These are phyloP conservation scores for Phytophthora melonis DNA, from an alignment of 352 stramenopile genomes.

Conservation along the genomic window DNA sequence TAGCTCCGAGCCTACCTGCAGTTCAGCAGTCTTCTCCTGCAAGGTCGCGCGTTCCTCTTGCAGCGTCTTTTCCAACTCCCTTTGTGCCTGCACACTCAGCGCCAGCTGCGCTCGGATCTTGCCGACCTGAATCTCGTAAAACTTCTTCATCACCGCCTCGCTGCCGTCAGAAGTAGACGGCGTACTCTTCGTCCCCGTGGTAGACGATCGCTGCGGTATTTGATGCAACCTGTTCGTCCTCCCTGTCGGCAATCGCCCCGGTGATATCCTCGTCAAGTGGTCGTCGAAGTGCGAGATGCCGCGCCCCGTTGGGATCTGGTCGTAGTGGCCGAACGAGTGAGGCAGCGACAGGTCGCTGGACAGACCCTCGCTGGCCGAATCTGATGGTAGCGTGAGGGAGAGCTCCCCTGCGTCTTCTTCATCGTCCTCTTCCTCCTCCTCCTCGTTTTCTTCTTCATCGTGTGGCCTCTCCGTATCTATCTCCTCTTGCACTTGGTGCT, in stretches of 20 bases:
- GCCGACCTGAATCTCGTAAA: slow-evolving; percentile 85
- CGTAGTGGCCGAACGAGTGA: slow-evolving; percentile 75
- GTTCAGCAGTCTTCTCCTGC: slow-evolving; percentile 19
- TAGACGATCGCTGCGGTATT: neutral
- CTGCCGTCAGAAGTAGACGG: slow-evolving; percentile 14
- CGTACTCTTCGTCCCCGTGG: neutral
- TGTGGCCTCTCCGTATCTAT: slow-evolving; percentile 12
- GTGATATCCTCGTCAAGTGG: slow-evolving; percentile 41
- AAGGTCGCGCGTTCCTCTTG: slow-evolving; percentile 52
- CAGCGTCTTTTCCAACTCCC: slow-evolving; percentile 57
- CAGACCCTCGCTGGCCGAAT: slow-evolving; percentile 73
- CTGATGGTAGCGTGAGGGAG: slow-evolving; percentile 46
- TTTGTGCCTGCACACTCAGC: slow-evolving; percentile 54
- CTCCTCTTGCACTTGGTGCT: slow-evolving; percentile 35
- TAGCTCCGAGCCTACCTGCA: slow-evolving; percentile 36
- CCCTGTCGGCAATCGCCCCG: neutral
- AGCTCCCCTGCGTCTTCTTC: slow-evolving; percentile 40
- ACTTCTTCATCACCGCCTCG: slow-evolving; percentile 73
- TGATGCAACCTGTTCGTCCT: slow-evolving; percentile 31
- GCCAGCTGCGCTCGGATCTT: slow-evolving; percentile 74
- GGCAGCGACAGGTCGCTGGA: slow-evolving; percentile 80
- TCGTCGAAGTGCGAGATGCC: slow-evolving; percentile 70
- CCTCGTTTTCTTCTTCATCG: neutral
- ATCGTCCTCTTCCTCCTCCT: slow-evolving; percentile 25
- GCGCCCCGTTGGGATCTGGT: slow-evolving; percentile 32